Conservation (phyloP, 495 filamentous ascomycete genomes). For the Amniculicola lignicola region DNA sequence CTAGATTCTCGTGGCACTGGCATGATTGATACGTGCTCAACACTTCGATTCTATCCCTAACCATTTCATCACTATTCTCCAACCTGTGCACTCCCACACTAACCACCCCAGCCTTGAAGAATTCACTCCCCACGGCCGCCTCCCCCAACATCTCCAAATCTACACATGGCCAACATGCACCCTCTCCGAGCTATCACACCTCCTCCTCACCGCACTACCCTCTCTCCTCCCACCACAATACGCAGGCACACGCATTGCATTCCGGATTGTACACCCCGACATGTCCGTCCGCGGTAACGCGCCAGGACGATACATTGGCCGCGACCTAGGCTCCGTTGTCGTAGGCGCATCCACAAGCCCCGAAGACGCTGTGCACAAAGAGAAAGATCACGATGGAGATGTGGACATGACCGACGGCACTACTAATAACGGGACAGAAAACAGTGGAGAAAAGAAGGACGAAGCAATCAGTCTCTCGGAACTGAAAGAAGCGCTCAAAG, state of each 20-base stretch:
- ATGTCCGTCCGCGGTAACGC: slow-evolving; percentile 50
- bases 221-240: slow-evolving; percentile 67
- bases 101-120: slow-evolving; percentile 58
- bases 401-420: slow-evolving; percentile 21
- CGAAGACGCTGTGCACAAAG: slow-evolving; percentile 37
- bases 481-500: slow-evolving; percentile 20
- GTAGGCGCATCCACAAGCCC: too few relatives aligned
- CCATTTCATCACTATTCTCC: too few relatives aligned
- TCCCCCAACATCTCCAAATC: slow-evolving; percentile 71
- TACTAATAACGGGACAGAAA: too few relatives aligned
- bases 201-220: slow-evolving; percentile 66
- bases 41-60: too few relatives aligned
- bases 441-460: neutral
- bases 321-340: slow-evolving; percentile 80
- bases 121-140: slow-evolving; percentile 52
- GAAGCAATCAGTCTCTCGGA: slow-evolving; percentile 24
- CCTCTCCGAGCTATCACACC: slow-evolving; percentile 74
- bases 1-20: too few relatives aligned
- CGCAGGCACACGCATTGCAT: slow-evolving; percentile 78
- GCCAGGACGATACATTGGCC: slow-evolving; percentile 55
- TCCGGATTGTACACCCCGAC: slow-evolving; percentile 84
- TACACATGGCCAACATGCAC: slow-evolving; percentile 88
- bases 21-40: too few relatives aligned
- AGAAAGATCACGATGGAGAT: slow-evolving; percentile 19
- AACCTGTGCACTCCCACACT: slow-evolving; percentile 30